phyloP scores from a whole-genome alignment of 2,329 filamentous ascomycete genomes.

The Orbilia javanica region DNA sequence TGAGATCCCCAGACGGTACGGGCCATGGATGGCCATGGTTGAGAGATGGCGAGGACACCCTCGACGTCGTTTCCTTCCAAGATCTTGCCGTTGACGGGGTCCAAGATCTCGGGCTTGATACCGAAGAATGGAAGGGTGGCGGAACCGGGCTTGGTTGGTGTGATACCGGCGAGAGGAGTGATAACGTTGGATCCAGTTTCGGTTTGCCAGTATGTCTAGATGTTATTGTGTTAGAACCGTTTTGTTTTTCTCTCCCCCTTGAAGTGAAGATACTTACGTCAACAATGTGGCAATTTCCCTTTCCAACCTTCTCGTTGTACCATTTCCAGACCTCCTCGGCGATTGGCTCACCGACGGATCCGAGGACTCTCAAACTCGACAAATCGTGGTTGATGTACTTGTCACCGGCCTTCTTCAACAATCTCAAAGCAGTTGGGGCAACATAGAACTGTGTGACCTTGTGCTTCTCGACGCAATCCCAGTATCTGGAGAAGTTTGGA shows the following conservation, averaged over 20 bases:
- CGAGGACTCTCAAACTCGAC: slow-evolving; percentile 88
- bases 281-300: slow-evolving; percentile 90
- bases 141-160: slow-evolving; percentile 95
- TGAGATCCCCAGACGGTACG: slow-evolving; percentile 97
- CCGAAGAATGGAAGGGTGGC: slow-evolving; percentile 98
- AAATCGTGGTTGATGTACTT: slow-evolving; percentile 91
- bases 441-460: slow-evolving; percentile 98
- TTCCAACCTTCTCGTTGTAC: slow-evolving; percentile 96
- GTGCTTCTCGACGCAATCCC: slow-evolving; percentile 97
- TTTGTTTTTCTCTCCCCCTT: slow-evolving; percentile 2
- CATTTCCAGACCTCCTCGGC: slow-evolving; percentile 99
- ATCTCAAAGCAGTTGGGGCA: slow-evolving; percentile 88
- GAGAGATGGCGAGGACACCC: slow-evolving; percentile 95
- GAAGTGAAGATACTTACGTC: slow-evolving; percentile 76
- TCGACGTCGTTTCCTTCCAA: slow-evolving; percentile 96
- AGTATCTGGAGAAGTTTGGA: slow-evolving; percentile 97
- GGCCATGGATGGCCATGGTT: slow-evolving; percentile 98
- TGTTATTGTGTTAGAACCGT: slow-evolving; percentile 48
- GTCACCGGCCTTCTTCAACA: slow-evolving; percentile 95
- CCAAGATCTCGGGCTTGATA: slow-evolving; percentile 96
- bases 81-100: slow-evolving; percentile 93
- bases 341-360: slow-evolving; percentile 96
- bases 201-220: slow-evolving; percentile 98
- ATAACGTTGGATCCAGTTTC: slow-evolving; percentile 98
- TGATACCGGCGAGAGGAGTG: slow-evolving; percentile 89